Conservation (phyloP, 2,329 filamentous ascomycete species). For the Neocatenulostroma microsporum region DNA sequence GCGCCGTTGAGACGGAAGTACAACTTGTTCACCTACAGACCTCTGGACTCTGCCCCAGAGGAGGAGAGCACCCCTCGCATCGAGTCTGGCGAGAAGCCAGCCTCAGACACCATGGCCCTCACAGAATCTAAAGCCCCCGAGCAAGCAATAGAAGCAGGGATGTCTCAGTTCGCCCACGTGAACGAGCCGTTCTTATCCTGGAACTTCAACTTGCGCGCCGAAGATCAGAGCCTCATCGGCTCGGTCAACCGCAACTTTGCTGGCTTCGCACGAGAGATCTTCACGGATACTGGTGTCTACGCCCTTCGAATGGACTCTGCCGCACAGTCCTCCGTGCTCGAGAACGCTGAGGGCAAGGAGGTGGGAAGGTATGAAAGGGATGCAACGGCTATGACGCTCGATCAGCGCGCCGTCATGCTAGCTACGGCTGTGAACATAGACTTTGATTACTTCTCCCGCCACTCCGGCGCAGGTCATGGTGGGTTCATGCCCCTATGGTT, state of each 20-base stretch:
- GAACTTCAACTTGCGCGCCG: constrained; percentile 54
- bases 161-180: constrained; percentile 55
- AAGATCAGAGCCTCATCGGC: constrained; percentile 46
- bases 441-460: constrained; percentile 60
- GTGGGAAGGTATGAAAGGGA: constrained; percentile 19
- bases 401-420: constrained; percentile 59
- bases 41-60: constrained; percentile 30
- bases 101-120: constrained; percentile 40
- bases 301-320: constrained; percentile 58
- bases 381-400: constrained; percentile 52
- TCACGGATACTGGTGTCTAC: constrained; percentile 60
- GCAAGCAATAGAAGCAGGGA: constrained; percentile 36
- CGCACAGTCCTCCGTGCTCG: constrained; percentile 29
- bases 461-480: constrained; percentile 40
- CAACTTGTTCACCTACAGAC: constrained; percentile 54
- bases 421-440: constrained; percentile 58
- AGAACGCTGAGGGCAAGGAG: constrained; percentile 20
- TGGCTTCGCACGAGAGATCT: constrained; percentile 56
- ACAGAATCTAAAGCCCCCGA: constrained; percentile 41
- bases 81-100: constrained; percentile 32
- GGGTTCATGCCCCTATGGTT: constrained; percentile 48
- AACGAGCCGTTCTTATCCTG: constrained; percentile 57
- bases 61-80: constrained; percentile 26
- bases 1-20: constrained; percentile 56
- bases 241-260: constrained; percentile 57